Percentiles rank a stretch among this genome's conserved stretches.
Conservation (phyloP, 768 basidiomycete species). For the Kwoniella shandongensis region DNA sequence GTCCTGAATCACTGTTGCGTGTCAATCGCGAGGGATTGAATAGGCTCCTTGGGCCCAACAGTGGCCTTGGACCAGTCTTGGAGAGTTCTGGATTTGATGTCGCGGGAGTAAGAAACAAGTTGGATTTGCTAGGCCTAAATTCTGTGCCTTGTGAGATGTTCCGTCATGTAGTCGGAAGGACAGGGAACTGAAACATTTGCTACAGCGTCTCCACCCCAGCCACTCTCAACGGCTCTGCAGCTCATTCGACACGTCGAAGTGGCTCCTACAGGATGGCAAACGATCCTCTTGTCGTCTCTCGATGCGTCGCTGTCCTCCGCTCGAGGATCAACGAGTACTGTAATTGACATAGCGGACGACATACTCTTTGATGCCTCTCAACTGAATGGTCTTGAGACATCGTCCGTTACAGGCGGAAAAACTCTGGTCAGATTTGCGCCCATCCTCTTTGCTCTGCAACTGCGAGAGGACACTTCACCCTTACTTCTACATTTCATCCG, state of each 20-base stretch:
- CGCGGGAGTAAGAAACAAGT: slow-evolving; percentile 21
- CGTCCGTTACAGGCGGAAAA: neutral
- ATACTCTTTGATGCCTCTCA: neutral
- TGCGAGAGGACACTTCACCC: neutral
- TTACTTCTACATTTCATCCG: neutral
- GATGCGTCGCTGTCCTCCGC: neutral
- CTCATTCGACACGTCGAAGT: slow-evolving; percentile 9
- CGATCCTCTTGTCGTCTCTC: neutral
- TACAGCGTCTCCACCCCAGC: neutral
- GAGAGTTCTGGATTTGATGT: slow-evolving; percentile 38
- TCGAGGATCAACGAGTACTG: neutral
- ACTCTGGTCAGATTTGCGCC: slow-evolving; percentile 3
- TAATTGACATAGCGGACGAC: neutral
- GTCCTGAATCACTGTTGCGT: slow-evolving; percentile 34
- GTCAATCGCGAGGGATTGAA: slow-evolving; percentile 26
- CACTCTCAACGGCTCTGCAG: slow-evolving; percentile 1
- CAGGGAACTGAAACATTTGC: neutral
- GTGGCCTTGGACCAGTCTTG: slow-evolving; percentile 37
- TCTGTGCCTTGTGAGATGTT: neutral
- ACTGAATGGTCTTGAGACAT: neutral
- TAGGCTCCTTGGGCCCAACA: slow-evolving; percentile 24
- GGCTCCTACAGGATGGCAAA: slow-evolving; percentile 2
- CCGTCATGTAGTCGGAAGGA: no score
- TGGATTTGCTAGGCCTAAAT: slow-evolving; percentile 16
- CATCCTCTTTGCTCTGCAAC: slow-evolving; percentile 4